These are phyloP conservation scores for Xylaria polymorpha DNA, from an alignment of 2,329 filamentous ascomycete genomes.

Conservation along the genomic window DNA sequence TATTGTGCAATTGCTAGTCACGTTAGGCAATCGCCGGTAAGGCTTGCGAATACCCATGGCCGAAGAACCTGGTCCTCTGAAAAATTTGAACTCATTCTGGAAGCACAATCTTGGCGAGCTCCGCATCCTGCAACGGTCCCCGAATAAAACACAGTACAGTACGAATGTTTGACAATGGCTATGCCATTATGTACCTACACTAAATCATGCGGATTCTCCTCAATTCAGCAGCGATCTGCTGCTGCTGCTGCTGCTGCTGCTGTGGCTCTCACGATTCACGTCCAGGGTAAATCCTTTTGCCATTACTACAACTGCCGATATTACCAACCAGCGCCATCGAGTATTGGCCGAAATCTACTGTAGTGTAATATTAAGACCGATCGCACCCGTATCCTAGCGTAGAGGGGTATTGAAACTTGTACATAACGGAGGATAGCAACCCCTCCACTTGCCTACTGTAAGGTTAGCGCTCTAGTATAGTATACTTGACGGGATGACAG, in stretches of 20 bases:
- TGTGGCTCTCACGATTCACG: background rate
- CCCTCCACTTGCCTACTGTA: background rate
- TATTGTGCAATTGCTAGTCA: background rate
- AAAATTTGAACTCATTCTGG: conserved; percentile 9
- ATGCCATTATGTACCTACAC: conserved; percentile 25
- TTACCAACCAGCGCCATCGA: background rate
- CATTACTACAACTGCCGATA: conserved; percentile 1
- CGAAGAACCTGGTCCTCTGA: background rate
- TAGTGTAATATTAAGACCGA: background rate
- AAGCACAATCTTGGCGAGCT: conserved; percentile 8
- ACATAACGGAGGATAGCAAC: background rate
- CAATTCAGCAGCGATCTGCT: conserved; percentile 9
- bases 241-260: background rate
- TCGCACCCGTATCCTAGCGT: background rate
- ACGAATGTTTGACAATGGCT: background rate
- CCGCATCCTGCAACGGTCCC: background rate
- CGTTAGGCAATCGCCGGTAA: background rate
- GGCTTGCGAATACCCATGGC: background rate
- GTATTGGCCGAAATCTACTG: conserved; percentile 1
- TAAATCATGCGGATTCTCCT: conserved; percentile 10
- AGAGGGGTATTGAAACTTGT: background rate
- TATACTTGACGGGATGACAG: background rate
- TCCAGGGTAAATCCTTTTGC: background rate
- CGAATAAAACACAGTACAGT: background rate
- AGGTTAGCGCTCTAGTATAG: background rate